A percentile compares a stretch with the other conserved stretches of the same genome.
phyloP scores from a whole-genome alignment of 116 monocot species.

The Phalaenopsis hybrid region DNA sequence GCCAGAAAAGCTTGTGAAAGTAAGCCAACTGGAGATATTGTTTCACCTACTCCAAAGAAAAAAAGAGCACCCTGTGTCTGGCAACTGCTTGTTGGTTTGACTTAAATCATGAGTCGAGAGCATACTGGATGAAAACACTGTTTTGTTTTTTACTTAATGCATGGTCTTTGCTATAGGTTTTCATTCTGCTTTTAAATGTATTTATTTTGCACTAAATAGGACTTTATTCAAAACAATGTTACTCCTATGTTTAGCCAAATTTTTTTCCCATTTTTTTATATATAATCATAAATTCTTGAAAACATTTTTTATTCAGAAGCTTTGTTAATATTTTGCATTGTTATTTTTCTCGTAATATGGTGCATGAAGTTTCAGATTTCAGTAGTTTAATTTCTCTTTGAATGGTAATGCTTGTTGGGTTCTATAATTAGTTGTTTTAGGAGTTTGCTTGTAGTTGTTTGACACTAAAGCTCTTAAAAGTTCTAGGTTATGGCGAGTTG shows the following conservation, averaged over 20 bases:
- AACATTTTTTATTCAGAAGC: neutral
- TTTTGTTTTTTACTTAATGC: neutral
- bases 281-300: too few species aligned
- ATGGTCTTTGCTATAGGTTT: neutral
- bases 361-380: neutral
- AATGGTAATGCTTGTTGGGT: neutral
- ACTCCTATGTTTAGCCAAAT: neutral
- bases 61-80: neutral
- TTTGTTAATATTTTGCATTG: neutral
- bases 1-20: neutral
- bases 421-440: neutral
- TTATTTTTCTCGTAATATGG: neutral
- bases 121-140: neutral
- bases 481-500: neutral
- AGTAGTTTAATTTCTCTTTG: neutral
- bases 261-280: neutral
- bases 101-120: neutral
- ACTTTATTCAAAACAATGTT: neutral
- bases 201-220: neutral
- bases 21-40: neutral
- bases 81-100: neutral
- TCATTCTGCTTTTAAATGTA: neutral
- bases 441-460: neutral
- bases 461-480: neutral
- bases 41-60: neutral